Base-by-base conservation (phyloP, 495 filamentous ascomycete genomes). In the Podospora conica region DNA sequence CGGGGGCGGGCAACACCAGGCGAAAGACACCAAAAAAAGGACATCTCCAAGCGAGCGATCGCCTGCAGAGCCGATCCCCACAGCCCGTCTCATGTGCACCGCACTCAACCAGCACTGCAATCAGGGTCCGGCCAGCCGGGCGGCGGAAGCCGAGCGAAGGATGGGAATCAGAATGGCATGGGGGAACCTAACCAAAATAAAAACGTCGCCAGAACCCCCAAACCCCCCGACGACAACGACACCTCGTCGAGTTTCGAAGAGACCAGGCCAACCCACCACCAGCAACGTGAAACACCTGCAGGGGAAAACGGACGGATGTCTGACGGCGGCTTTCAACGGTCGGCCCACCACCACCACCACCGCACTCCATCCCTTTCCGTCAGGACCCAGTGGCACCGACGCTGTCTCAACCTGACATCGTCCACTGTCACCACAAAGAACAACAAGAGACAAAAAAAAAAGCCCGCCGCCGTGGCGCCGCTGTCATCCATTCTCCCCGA, bases 231-330 rank as follows among this genome's bases (percentile, higher is more conserved):
- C n/a, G n/a, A n/a, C n/a, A n/a, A n/a, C n/a, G n/a, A n/a, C n/a
- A n/a, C n/a, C n/a, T n/a, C n/a, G n/a, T n/a, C n/a, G n/a, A n/a
- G n/a, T n/a, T n/a, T n/a, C n/a, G n/a, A n/a, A n/a, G n/a, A n/a
- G n/a, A n/a, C n/a, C n/a, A n/a, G 18, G 40, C 40, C 12, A 6
- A 5, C 12, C 33, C 1, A 5, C 40, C 40, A 48, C 40, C 33
- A 48, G n/a, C 40, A n/a, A 48, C 40, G 56, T 63, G 61, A 63
- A 63, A 63, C 61, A 23, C n/a, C 61, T 63, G 61, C 61, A 63
- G 61, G 61, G 48, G 61, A 57, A 57, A 27, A 3, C 22, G 55
- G 55, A 48, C 40, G 40, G 40, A 48, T 48, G 40, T 48, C 40
- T 48, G 40, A 48, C 40, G 40, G 40, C 33, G 40, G 40, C 40